A percentile compares a stretch with the other conserved stretches of the same genome.
These are phyloP conservation scores for Symmetrospora coprosmae DNA, from an alignment of 768 basidiomycete species.

Conservation along the genomic window DNA sequence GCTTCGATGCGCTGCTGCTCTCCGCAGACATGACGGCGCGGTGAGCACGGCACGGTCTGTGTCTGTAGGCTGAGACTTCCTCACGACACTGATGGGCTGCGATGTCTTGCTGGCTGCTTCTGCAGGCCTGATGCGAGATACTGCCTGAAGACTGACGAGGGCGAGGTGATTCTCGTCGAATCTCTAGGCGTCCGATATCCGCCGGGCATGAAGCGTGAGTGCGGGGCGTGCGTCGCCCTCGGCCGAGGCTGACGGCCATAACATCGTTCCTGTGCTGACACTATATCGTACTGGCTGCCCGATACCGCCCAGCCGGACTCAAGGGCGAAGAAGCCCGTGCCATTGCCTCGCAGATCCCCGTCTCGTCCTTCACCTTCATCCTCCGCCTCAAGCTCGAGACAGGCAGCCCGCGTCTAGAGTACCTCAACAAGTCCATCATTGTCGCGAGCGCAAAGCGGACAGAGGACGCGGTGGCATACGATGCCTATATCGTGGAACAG, in stretches of 20 bases:
- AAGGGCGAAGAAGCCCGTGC: background rate
- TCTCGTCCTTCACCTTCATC: slow-evolving; percentile 13
- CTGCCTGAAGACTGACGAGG: slow-evolving; percentile 4
- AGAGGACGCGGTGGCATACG: slow-evolving; percentile 1
- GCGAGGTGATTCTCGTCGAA: slow-evolving; percentile 16
- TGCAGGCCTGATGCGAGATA: slow-evolving; percentile 15
- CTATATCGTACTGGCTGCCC: background rate
- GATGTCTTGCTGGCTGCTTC: too few species aligned
- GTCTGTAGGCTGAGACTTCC: background rate
- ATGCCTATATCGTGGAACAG: slow-evolving; percentile 17
- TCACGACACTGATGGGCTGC: background rate
- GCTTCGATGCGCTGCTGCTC: slow-evolving; percentile 16
- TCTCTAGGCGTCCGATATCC: slow-evolving; percentile 7
- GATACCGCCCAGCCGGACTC: background rate
- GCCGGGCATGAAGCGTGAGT: slow-evolving; percentile 5
- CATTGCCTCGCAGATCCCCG: background rate
- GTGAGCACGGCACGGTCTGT: background rate
- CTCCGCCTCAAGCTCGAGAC: slow-evolving; percentile 13
- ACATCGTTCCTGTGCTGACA: too few species aligned
- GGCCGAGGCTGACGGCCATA: too few species aligned
- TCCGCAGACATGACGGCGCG: slow-evolving; percentile 6
- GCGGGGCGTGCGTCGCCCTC: background rate
- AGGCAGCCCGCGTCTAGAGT: slow-evolving; percentile 8
- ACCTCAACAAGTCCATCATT: slow-evolving; percentile 18
- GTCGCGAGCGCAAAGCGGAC: slow-evolving; percentile 5